Evolutionary conservation across 106 monocot species (phyloP).

Genomic region (Phalaenopsis equestris): DNA sequence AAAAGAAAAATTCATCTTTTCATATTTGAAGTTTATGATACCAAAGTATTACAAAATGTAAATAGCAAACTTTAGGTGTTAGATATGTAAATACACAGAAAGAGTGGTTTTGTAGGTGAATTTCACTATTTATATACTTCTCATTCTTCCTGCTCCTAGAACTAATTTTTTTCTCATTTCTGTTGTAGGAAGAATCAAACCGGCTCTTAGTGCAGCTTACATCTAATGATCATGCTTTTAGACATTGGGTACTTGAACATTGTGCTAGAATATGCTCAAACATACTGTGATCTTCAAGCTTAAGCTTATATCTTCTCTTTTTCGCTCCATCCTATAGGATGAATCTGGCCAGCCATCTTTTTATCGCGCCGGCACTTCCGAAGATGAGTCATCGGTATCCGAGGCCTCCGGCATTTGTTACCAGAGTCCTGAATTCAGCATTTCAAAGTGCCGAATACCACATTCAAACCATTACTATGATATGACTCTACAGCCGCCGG

Average conservation of each 20-base stretch:
- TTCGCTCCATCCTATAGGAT: conserved; percentile 18
- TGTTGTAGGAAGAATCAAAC: not conserved
- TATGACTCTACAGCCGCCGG: conserved; percentile 1
- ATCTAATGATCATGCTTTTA: conserved; percentile 18
- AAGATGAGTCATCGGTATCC: conserved; percentile 51
- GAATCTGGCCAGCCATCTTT: conserved; percentile 21
- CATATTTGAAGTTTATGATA: too few relatives aligned
- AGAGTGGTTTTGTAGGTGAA: too few relatives aligned
- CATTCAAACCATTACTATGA: conserved; percentile 10
- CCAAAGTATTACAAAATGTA: too few relatives aligned
- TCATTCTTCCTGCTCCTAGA: not conserved
- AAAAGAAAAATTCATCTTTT: too few relatives aligned
- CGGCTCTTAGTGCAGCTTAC: not conserved
- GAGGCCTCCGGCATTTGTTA: conserved; percentile 33
- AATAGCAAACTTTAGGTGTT: too few relatives aligned
- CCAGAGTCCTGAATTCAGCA: conserved; percentile 25
- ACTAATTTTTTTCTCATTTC: not conserved
- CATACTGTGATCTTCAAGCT: not conserved
- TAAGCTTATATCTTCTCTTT: conserved; percentile 5
- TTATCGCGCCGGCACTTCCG: conserved; percentile 19
- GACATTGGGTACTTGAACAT: conserved; percentile 32
- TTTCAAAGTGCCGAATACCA: conserved; percentile 13
- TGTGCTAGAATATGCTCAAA: not conserved
- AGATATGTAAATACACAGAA: too few relatives aligned
- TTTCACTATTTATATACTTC: not conserved